Conservation (phyloP, 2,329 filamentous ascomycete genomes). For the Neofusicoccum laricinum region DNA sequence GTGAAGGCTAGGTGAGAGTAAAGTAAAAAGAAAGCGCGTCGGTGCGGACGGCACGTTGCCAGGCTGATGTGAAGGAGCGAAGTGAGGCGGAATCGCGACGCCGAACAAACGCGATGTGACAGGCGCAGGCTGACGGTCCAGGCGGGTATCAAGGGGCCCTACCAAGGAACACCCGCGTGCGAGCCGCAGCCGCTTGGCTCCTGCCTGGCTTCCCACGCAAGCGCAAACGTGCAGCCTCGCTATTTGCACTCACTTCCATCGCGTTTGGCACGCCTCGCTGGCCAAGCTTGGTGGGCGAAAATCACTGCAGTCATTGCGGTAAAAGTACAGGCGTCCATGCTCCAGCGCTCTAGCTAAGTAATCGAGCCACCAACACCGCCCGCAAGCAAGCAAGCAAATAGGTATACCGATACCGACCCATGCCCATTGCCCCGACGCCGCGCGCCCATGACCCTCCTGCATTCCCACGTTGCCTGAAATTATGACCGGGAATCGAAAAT, state of each 20-base stretch:
- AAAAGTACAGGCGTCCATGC: constrained; percentile 14
- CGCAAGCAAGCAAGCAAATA: constrained; percentile 1
- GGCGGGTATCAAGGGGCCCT: constrained; percentile 5
- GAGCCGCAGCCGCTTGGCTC: constrained; percentile 10
- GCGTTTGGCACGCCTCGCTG: background rate
- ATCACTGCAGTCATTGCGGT: constrained; percentile 13
- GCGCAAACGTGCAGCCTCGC: constrained; percentile 3
- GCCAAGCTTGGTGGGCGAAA: constrained; percentile 1
- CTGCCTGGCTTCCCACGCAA: background rate
- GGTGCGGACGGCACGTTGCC: constrained; percentile 10
- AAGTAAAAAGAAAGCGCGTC: constrained; percentile 2
- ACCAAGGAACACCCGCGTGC: constrained; percentile 9
- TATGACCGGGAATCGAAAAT: constrained; percentile 14
- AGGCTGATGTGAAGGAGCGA: constrained; percentile 13
- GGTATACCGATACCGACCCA: background rate
- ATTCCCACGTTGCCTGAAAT: background rate
- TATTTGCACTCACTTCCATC: constrained; percentile 1
- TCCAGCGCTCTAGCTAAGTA: constrained; percentile 11
- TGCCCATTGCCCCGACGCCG: constrained; percentile 6
- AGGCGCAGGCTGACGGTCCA: constrained; percentile 9
- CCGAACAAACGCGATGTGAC: constrained; percentile 12
- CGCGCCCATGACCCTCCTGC: background rate
- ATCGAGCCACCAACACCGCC: constrained; percentile 10
- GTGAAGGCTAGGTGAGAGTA: constrained; percentile 4
- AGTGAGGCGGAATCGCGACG: constrained; percentile 10